Evolutionary conservation across 495 filamentous ascomycete genomes (phyloP), one percentile per base, ranked within the genome.

Genomic region (Lophiostoma macrostomum): DNA sequence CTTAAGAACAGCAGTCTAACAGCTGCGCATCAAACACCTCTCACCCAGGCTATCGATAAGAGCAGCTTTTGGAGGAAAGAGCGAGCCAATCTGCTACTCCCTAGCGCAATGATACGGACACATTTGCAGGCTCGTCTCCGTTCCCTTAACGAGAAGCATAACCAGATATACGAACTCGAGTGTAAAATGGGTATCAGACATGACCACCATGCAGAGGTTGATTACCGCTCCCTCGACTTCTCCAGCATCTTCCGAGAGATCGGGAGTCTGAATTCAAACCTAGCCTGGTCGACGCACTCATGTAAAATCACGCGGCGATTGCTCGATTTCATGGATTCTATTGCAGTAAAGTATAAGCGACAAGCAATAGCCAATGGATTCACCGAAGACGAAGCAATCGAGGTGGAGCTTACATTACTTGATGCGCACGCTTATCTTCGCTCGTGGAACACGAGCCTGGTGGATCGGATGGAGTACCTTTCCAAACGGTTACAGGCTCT

Each of bases 251-350:
- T 25, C 3, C 28, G 34, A 16, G 12, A 30, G 5, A 4, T 55
- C 14, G 40, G 48, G 16, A 27, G 20, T 10, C 14, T 25, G 1
- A 44, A 19, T 4, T 31, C 41, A 1, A 32, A 55, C 16, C 23
- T 55, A 10, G 52, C 42, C 5, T 47, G 14, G 22, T 4, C 24
- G 13, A 12, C 23, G 8, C 48, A 34, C 42, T 2, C 10, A 5
- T 47, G 19, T 16, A 41, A 38, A 34, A 48, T n/a, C 5, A 47
- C 25, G 19, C 20, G 6, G 14, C 16, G 42, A 16, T 18, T 23
- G 22, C 30, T 55, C 14, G 34, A 40, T 1, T 55, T 55, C 24
- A 5, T 55, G 32, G 52, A 55, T 22, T n/a, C 7, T 16, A 39
- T 55, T 5, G 43, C 35, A 1, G 35, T 14, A 14, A 22, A n/a